Base-by-base conservation (phyloP, 2,329 filamentous ascomycete genomes). In the Xylariaceae sp. region DNA sequence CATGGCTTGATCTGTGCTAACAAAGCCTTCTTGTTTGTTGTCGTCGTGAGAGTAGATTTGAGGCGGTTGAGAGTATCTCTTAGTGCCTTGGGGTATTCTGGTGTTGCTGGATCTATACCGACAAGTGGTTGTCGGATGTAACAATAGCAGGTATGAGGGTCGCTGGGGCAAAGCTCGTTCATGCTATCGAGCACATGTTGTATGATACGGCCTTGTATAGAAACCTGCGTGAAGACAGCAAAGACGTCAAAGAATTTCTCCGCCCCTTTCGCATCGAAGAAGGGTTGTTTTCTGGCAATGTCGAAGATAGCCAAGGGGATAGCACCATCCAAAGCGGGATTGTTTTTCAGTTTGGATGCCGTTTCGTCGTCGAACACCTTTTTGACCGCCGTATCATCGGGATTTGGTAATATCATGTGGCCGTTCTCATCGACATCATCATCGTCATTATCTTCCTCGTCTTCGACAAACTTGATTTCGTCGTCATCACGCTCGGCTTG, bases 281-380 rank as follows among this genome's bases (percentile, higher is more conserved):
- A 82, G 42, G 86, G 79, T 58, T 95, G 84, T 64, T 86, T 88
- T 70, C 83, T 82, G 5, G 90, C 85, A 19, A 88, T 82, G 59
- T 95, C 89, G 61, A 95, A 96, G 38, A 98, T 88, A 32, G 92
- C 90, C 45, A 90, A 79, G 2, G 93, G 91, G 55, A 98, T 95
- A 14, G 89, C 93, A n/a, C 93, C 93, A 49, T 86, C 88, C 52
- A 96, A 75, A 8, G 89, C 89, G 4, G 92, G 90, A 38, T 90
- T 92, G 46, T 75, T 82, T 59, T 85, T 74, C 52, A 95, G 70
- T 43, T 73, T 71, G 54, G 67, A 61, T 4, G 68, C 64, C 1
- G 69, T 67, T 44, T 73, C 65, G 45, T 74, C 67, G 53, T 73
- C 64, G 49, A 69, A 67, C 14, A 75, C 75, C 63, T 61, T 76